Evolutionary conservation across 768 basidiomycete species (phyloP), one percentile per base, ranked within the genome.

Genomic region (Suillus weaverae): DNA sequence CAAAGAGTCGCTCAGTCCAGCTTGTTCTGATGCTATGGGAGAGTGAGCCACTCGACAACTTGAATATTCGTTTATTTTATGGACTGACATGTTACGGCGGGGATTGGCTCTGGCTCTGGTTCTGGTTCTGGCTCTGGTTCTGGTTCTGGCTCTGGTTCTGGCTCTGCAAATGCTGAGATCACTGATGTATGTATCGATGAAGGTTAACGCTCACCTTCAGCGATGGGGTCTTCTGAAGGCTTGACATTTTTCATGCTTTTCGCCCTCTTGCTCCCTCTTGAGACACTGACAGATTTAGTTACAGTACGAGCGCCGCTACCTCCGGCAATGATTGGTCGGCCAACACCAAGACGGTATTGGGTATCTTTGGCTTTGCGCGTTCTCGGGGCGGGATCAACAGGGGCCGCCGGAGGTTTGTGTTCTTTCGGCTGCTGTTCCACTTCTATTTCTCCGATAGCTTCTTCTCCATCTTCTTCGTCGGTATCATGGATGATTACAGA

Each of bases 301-400:
- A 89, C 77, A 46, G 81, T 77, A 62, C 91, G 85, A 30, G 91
- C 83, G 20, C 91, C 90, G 20, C 78, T 76, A 32, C 90, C 90
- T 33, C 90, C 91, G 38, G 84, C 89, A 20, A 81, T 79, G 9
- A 81, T 80, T 10, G 91, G 91, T 68, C 88, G 82, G 3, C 91
- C 91, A 16, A 91, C 86, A 60, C 92, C 92, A 20, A 93, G 81
- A 67, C 80, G 81, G 48, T 82, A 84, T 74, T 91, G 91, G 5
- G 85, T 81, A 60, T 91, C 89, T 73, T 88, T 91, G 14, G 90
- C 88, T 71, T 90, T 91, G 63, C 89, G 82, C 36, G 85, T 85
- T 13, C 89, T 84, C 33, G 79, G 76, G 5, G 73, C 70, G 32
- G 74, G 75, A 16, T 74, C 72, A 30, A 66, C 60, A 2, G 74